Evolutionary conservation across 768 basidiomycete genomes (phyloP).

Genomic region (Roridomyces roridus): DNA sequence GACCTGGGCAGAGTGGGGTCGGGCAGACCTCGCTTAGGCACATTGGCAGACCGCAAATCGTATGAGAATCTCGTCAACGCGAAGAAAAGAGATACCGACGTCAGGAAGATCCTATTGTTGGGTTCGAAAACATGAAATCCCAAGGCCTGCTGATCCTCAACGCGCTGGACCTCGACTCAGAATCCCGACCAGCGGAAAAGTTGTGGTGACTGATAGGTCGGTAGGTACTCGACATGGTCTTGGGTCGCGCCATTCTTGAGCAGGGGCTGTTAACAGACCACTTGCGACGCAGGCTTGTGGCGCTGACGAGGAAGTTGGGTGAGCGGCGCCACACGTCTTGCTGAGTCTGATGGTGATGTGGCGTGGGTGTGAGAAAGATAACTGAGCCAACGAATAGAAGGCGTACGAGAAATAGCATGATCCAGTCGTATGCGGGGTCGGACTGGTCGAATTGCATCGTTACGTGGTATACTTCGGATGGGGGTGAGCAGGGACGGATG

Average conservation of each 20-base stretch:
- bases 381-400: too few relatives aligned
- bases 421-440: slow-evolving; percentile 51
- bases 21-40: too few relatives aligned
- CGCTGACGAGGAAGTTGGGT: slow-evolving; percentile 3
- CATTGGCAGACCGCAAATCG: too few relatives aligned
- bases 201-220: slow-evolving; percentile 45
- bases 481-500: neutral
- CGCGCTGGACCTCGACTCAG: slow-evolving; percentile 43
- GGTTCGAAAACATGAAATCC: too few relatives aligned
- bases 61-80: too few relatives aligned
- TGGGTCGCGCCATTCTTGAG: slow-evolving; percentile 23
- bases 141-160: too few relatives aligned
- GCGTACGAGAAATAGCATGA: slow-evolving; percentile 44
- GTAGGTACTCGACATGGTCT: slow-evolving; percentile 46
- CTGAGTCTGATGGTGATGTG: neutral
- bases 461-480: slow-evolving; percentile 45
- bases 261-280: slow-evolving; percentile 2
- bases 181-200: slow-evolving; percentile 50
- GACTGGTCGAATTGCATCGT: slow-evolving; percentile 45
- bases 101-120: too few relatives aligned
- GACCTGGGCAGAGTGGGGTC: too few relatives aligned
- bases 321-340: slow-evolving; percentile 9
- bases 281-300: slow-evolving; percentile 4
- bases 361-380: too few relatives aligned
- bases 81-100: too few relatives aligned